phyloP scores from a whole-genome alignment of 2,329 filamentous ascomycete genomes.

The Stagonosporopsis cucurbitacearum region DNA sequence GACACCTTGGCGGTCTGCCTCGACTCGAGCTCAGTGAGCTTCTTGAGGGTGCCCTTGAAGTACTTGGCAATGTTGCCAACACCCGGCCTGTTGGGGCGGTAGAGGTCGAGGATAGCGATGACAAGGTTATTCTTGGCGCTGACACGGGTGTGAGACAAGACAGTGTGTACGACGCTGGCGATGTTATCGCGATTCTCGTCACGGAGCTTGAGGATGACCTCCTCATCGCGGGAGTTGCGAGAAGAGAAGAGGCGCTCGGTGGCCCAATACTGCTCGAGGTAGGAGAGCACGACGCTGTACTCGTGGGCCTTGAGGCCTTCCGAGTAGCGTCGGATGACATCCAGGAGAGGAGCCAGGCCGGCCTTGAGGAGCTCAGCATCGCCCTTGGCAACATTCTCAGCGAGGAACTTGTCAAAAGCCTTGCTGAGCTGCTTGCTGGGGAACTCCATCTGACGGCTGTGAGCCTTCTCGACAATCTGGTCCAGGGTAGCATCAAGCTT shows the following conservation, averaged over 20 bases:
- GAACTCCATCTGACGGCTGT: constrained; percentile 81
- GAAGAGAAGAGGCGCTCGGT: constrained; percentile 89
- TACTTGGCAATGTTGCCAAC: constrained; percentile 88
- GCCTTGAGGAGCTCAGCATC: constrained; percentile 77
- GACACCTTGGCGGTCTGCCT: constrained; percentile 91
- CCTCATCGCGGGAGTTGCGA: constrained; percentile 85
- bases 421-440: constrained; percentile 87
- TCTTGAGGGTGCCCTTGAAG: constrained; percentile 80
- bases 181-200: constrained; percentile 97
- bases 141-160: constrained; percentile 92
- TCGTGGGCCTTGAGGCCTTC: constrained; percentile 93
- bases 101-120: constrained; percentile 89
- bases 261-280: constrained; percentile 82
- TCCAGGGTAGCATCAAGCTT: constrained; percentile 85
- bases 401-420: constrained; percentile 84
- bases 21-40: constrained; percentile 88
- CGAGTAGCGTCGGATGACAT: constrained; percentile 78
- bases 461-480: constrained; percentile 84
- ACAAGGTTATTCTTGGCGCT: constrained; percentile 93
- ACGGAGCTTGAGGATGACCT: constrained; percentile 89
- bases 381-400: constrained; percentile 76
- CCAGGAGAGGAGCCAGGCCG: constrained; percentile 75
- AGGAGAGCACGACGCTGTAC: constrained; percentile 76
- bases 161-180: constrained; percentile 80
- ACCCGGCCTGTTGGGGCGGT: constrained; percentile 91